Conservation (phyloP, 2,329 filamentous ascomycete species). For the Zymoseptoria pseudotritici region DNA sequence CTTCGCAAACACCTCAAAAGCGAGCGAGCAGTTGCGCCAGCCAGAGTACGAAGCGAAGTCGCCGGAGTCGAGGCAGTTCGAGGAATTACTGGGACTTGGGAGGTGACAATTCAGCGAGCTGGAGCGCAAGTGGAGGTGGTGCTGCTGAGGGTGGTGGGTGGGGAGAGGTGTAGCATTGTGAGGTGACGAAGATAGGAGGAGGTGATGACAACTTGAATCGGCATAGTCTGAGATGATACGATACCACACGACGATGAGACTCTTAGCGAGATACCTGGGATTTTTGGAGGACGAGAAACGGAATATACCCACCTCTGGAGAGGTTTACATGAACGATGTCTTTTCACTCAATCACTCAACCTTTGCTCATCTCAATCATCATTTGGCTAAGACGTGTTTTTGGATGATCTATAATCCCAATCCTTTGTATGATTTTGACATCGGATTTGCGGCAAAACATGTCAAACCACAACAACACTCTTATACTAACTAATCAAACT, state of each 20-base stretch:
- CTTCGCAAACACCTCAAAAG: constrained; percentile 20
- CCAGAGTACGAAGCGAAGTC: constrained; percentile 69
- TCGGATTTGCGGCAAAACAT: no score
- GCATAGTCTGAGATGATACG: background rate
- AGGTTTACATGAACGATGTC: background rate
- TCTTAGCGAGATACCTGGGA: background rate
- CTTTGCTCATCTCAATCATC: background rate
- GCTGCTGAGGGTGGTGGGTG: constrained; percentile 57
- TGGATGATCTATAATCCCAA: no score
- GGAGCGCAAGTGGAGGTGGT: constrained; percentile 57
- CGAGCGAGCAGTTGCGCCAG: constrained; percentile 65
- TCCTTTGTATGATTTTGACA: no score
- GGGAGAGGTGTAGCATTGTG: constrained; percentile 56
- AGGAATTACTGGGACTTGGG: constrained; percentile 91
- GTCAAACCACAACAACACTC: background rate
- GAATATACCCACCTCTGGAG: background rate
- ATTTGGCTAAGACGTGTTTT: background rate
- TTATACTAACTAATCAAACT: background rate
- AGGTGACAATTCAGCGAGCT: constrained; percentile 42
- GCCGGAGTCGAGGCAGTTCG: constrained; percentile 52
- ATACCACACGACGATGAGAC: background rate
- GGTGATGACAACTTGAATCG: background rate
- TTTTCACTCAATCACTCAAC: background rate
- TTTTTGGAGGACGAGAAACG: background rate
- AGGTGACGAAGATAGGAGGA: no score